phyloP scores from a whole-genome alignment of 2,329 filamentous ascomycete genomes.

The Fusarium sulawesiense region DNA sequence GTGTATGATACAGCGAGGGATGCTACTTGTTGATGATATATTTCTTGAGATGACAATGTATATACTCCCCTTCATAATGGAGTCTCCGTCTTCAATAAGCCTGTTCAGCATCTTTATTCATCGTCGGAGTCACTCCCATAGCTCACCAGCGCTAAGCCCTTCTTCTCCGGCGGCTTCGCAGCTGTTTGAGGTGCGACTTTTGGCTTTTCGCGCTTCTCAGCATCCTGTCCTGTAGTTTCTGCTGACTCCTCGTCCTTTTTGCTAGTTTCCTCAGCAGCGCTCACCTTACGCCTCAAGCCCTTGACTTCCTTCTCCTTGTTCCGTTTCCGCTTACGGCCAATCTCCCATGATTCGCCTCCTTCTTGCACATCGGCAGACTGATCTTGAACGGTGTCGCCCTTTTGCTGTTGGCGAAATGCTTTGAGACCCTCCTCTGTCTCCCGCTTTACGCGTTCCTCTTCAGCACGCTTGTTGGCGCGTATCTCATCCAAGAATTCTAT shows the following conservation, averaged over 20 bases:
- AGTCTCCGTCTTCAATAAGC: neutral
- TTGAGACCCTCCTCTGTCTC: conserved; percentile 69
- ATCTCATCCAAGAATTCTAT: conserved; percentile 77
- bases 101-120: conserved; percentile 26
- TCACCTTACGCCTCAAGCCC: conserved; percentile 47
- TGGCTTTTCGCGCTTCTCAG: conserved; percentile 23
- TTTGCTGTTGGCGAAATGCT: conserved; percentile 66
- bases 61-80: conserved; percentile 35
- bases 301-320: conserved; percentile 53
- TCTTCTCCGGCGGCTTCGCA: conserved; percentile 35
- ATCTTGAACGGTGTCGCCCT: conserved; percentile 38
- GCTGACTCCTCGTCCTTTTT: conserved; percentile 27
- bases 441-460: conserved; percentile 64
- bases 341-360: conserved; percentile 49
- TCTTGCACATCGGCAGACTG: conserved; percentile 41
- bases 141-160: conserved; percentile 59
- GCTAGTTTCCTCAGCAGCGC: conserved; percentile 18
- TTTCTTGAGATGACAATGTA: conserved; percentile 32
- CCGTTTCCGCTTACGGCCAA: conserved; percentile 54
- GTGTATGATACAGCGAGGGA: conserved; percentile 38
- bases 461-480: conserved; percentile 58
- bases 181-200: conserved; percentile 1
- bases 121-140: conserved; percentile 64
- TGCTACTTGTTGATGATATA: conserved; percentile 18
- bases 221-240: conserved; percentile 18